Base-by-base conservation (phyloP, 805 yeast genomes). In the Pichia membranifaciens region DNA sequence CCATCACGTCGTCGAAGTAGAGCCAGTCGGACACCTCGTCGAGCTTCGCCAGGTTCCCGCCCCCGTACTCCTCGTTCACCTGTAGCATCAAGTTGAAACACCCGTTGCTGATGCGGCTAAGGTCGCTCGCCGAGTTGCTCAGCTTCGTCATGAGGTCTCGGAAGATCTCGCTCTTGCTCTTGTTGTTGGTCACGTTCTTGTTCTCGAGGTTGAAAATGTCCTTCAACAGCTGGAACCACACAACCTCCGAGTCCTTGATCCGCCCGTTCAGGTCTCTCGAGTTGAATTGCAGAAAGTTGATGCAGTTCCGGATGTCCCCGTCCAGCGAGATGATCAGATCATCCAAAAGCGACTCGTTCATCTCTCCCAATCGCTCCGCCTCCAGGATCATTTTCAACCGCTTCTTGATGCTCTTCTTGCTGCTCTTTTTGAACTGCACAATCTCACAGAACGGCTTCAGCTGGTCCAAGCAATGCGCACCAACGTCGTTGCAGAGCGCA, bases 401-500 rank as follows among this genome's bases (percentile, higher is more conserved):
- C 54, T 68, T 74, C 41, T 69, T 69, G 23, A 76, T 63, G 33
- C 71, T 72, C 44, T 62, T 67, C 15, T 68, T 72, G 2, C 77
- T 59, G 0, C 95, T 82, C 47, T 78, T 79, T 49, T 71, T 74
- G 58, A 89, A 84, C 6, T 76, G 62, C 2, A 91, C 71, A 6
- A 86, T 71, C 57, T 91, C 96, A 52, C 91, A 79, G 50, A 74
- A 67, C 0, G 84, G 83, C 51, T 91, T 78, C 51, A 91, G 68
- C 48, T 78, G 80, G 44, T 87, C 95, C 65, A 91, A 69, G 1
- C 86, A 78, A 3, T 81, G 77, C 0, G 87, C 76, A 62, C 86
- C 89, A 1, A 86, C 73, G 58, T 93, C 96, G 59, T 91, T 93
- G 61, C 97, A 95, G 47, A 93, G 79, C 37, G 96, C 90, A 45